Evolutionary conservation across 345 rosid species (phyloP).

Genomic region (Combretum micranthum): DNA sequence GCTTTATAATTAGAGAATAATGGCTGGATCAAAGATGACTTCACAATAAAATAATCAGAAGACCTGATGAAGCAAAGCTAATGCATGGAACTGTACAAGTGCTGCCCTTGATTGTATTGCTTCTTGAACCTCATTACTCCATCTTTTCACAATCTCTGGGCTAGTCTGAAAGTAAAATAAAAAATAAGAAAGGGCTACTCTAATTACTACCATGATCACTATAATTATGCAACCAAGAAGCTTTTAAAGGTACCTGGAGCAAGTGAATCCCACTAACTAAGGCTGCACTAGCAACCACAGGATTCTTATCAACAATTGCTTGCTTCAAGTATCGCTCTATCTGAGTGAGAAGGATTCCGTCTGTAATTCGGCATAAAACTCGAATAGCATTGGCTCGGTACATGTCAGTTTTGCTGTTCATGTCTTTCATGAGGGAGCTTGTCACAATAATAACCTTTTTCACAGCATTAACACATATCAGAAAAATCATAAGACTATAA

Average conservation of each 20-base stretch:
- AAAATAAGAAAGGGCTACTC: slow-evolving; percentile 1
- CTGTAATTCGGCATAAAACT: slow-evolving; percentile 90
- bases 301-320: slow-evolving; percentile 98
- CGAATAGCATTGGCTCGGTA: slow-evolving; percentile 97
- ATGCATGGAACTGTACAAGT: slow-evolving; percentile 95
- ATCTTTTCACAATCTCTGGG: slow-evolving; percentile 92
- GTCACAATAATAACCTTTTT: slow-evolving; percentile 90
- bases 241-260: slow-evolving; percentile 54
- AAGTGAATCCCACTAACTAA: slow-evolving; percentile 95
- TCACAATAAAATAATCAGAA: slow-evolving; percentile 3
- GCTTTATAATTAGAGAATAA: too few relatives aligned
- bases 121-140: slow-evolving; percentile 99
- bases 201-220: slow-evolving; percentile 4
- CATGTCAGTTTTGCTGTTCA: slow-evolving; percentile 98
- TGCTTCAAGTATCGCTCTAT: slow-evolving; percentile 94
- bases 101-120: slow-evolving; percentile 97
- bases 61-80: slow-evolving; percentile 90
- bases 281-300: slow-evolving; percentile 98
- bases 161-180: slow-evolving; percentile 40
- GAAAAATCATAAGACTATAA: slow-evolving; percentile 7
- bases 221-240: neutral
- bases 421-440: slow-evolving; percentile 97
- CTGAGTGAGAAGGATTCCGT: slow-evolving; percentile 88
- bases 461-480: slow-evolving; percentile 6
- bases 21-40: too few relatives aligned